Evolutionary conservation across 129 eudicot species (phyloP), one percentile per base, ranked within the genome.

Genomic region (Artemisia tridentata): DNA sequence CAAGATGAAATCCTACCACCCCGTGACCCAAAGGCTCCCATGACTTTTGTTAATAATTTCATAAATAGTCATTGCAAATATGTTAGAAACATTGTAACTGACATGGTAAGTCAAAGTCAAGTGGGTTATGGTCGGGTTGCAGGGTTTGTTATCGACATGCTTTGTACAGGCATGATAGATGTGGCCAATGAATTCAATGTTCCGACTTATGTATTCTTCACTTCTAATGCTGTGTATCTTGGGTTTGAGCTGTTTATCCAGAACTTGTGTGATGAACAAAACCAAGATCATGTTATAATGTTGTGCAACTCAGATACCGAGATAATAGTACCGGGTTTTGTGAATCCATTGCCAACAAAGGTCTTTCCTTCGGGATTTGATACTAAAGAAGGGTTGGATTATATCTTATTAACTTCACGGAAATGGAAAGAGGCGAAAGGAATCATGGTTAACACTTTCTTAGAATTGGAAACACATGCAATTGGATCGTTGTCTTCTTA

Each of bases 401-500:
- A 50, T 14, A 17, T 6, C 12, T 2, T 34, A 14, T 15, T 48
- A 34, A 3, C 17, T 12, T 41, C 57, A 27, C 72, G 59, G 55
- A 68, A 61, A 50, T 20, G 72, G n/a, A 76, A 65, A 72, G 71
- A 85, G 61, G 52, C 58, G 5, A 79, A 75, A 43, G 86, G 65
- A n/a, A 78, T 78, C 16, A 15, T 82, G 13, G 72, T 78, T 14
- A 82, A 82, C 49, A 78, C 86, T 4, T 75, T 75, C 21, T 6
- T 46, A 53, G 79, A 45, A 56, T 54, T 82, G 59, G 86, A 82
- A 78, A 16, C 83, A 5, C 73, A 69, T 3, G 81, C 76, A 0
- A 55, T 78, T 5, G 34, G 41, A 11, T 34, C 76, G 5, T 52
- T 81, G 27, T 48, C 73, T 12, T 27, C 51, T 27, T 61, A 74